Conservation (phyloP, 1,284 basidiomycete genomes). For the Tilletia indica region DNA sequence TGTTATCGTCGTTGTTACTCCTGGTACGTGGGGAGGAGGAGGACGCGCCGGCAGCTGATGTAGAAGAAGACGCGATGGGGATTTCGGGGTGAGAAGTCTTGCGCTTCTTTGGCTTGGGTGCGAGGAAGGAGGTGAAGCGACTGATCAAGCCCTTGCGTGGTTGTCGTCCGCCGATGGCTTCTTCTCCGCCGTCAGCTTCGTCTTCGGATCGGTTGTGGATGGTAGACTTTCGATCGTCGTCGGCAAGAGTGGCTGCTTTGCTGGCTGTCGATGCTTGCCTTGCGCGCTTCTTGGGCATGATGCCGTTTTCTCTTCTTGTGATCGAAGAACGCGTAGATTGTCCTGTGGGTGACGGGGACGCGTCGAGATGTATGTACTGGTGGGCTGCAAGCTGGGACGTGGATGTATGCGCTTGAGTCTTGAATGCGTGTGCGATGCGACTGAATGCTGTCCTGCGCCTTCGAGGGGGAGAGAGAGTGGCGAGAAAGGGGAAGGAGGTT, state of each 20-base stretch:
- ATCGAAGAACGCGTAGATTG: too few species aligned
- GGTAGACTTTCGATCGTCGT: neutral
- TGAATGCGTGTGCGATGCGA: too few species aligned
- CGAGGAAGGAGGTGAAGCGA: constrained; percentile 1
- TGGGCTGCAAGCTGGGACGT: too few species aligned
- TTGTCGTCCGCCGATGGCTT: neutral
- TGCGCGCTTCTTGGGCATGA: constrained; percentile 2
- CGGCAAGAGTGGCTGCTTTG: neutral
- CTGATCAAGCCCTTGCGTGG: neutral
- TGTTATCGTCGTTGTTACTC: neutral
- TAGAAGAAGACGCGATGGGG: neutral
- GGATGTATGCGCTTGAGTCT: too few species aligned
- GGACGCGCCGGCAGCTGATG: neutral
- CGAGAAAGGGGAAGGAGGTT: too few species aligned
- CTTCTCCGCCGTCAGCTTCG: neutral
- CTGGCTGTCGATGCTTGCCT: constrained; percentile 3
- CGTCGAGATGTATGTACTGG: too few species aligned
- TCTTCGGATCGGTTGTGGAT: neutral
- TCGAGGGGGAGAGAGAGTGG: too few species aligned
- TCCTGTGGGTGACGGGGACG: too few species aligned
- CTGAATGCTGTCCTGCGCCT: too few species aligned
- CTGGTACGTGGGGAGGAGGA: neutral
- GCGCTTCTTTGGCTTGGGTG: neutral
- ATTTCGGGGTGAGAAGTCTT: neutral
- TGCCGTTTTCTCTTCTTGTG: neutral